Evolutionary conservation across 2,329 filamentous ascomycete genomes (phyloP).

Genomic region (Hypoxylon sp.): DNA sequence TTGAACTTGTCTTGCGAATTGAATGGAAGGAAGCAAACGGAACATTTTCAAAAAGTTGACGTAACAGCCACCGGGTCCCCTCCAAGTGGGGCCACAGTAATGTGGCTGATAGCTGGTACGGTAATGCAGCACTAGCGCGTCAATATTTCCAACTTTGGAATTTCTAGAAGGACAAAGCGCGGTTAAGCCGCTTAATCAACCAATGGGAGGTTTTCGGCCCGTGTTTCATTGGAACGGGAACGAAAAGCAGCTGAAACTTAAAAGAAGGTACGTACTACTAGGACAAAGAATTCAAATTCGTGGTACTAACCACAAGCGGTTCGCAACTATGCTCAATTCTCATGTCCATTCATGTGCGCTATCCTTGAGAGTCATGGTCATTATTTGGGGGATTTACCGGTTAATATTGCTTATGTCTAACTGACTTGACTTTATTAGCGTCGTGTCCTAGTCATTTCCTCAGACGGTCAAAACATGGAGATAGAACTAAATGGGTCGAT

Average conservation of each 20-base stretch:
- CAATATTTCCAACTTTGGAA: constrained; percentile 15
- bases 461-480: constrained; percentile 9
- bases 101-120: constrained; percentile 42
- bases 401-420: background rate
- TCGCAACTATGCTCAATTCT: no score
- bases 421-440: background rate
- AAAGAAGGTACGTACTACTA: constrained; percentile 34
- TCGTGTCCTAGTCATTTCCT: constrained; percentile 9
- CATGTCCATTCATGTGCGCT: background rate
- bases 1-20: constrained; percentile 7
- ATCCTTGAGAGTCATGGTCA: no score
- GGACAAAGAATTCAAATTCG: constrained; percentile 8
- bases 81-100: constrained; percentile 19
- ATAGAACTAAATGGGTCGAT: background rate
- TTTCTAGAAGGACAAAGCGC: constrained; percentile 42
- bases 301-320: background rate
- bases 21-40: constrained; percentile 3
- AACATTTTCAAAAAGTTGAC: constrained; percentile 37
- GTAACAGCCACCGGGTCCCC: constrained; percentile 40
- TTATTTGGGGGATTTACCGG: background rate
- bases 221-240: constrained; percentile 33
- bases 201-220: constrained; percentile 42
- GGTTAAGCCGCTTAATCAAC: constrained; percentile 37
- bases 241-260: constrained; percentile 42
- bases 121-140: constrained; percentile 41